phyloP scores from a whole-genome alignment of 2,329 filamentous ascomycete genomes.

The Xylaria sp. region DNA sequence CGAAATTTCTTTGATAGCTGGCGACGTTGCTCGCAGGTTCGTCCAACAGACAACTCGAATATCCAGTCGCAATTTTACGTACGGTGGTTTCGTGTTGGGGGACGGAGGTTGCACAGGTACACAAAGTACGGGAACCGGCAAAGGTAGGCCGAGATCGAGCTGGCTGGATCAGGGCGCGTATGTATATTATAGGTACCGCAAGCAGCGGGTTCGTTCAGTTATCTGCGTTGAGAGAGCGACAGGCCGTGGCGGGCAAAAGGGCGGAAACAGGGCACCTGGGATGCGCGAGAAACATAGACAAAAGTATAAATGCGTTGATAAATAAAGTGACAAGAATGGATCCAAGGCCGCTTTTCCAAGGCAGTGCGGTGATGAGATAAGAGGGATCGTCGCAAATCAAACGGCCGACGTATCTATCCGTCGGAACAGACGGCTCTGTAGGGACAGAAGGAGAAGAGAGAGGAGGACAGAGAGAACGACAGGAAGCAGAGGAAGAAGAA shows the following conservation, averaged over 20 bases:
- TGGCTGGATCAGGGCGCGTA: neutral
- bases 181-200: conserved; percentile 15
- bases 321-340: conserved; percentile 6
- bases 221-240: conserved; percentile 23
- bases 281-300: neutral
- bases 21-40: neutral
- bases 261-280: neutral
- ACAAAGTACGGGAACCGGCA: conserved; percentile 12
- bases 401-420: conserved; percentile 8
- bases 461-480: neutral
- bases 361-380: neutral
- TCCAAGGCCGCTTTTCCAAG: conserved; percentile 4
- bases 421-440: conserved; percentile 19
- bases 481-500: neutral
- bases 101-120: conserved; percentile 15
- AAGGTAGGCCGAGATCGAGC: conserved; percentile 17
- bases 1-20: neutral
- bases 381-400: conserved; percentile 16
- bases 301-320: conserved; percentile 12
- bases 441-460: neutral
- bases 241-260: neutral
- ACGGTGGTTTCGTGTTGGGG: conserved; percentile 12
- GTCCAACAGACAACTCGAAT: neutral
- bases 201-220: neutral
- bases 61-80: conserved; percentile 2